Evolutionary conservation across 1,284 basidiomycete species (phyloP).

Genomic region (Hortiboletus rubellus): DNA sequence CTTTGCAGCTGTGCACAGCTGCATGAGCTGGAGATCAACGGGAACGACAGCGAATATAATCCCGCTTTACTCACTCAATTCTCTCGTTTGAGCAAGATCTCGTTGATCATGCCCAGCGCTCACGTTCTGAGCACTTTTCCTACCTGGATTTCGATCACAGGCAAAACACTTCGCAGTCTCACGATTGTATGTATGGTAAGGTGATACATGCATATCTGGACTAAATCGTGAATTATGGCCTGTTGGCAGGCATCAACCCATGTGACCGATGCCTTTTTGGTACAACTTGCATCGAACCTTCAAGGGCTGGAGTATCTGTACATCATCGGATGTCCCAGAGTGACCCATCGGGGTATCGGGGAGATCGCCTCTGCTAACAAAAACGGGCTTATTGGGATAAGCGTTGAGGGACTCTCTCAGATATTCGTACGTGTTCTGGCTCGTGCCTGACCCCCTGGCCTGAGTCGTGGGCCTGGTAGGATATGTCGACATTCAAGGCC

Average conservation of each 20-base stretch:
- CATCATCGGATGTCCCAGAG: conserved; percentile 63
- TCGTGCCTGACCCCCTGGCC: conserved; percentile 1
- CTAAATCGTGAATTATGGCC: background rate
- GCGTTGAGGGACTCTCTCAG: conserved; percentile 61
- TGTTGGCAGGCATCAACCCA: conserved; percentile 48
- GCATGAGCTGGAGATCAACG: conserved; percentile 66
- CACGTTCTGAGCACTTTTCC: conserved; percentile 50
- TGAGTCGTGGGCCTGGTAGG: conserved; percentile 36
- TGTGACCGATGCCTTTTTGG: conserved; percentile 56
- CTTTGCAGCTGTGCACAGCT: conserved; percentile 46
- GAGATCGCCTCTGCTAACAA: conserved; percentile 45
- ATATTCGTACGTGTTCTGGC: conserved; percentile 50
- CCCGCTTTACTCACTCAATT: conserved; percentile 51
- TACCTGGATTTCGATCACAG: conserved; percentile 50
- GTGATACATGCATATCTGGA: background rate
- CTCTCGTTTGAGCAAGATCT: conserved; percentile 48
- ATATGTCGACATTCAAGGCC: conserved; percentile 49
- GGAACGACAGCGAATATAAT: conserved; percentile 52
- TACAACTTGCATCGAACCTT: conserved; percentile 48
- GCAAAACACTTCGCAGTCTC: conserved; percentile 49
- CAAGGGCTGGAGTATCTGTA: conserved; percentile 52
- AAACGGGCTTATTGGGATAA: conserved; percentile 51
- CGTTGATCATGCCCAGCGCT: conserved; percentile 69
- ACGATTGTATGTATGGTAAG: conserved; percentile 68
- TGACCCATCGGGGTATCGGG: conserved; percentile 62